Evolutionary conservation across 257 asterid species (phyloP), one percentile per base, ranked within the genome.

Genomic region (Handroanthus guayacan): DNA sequence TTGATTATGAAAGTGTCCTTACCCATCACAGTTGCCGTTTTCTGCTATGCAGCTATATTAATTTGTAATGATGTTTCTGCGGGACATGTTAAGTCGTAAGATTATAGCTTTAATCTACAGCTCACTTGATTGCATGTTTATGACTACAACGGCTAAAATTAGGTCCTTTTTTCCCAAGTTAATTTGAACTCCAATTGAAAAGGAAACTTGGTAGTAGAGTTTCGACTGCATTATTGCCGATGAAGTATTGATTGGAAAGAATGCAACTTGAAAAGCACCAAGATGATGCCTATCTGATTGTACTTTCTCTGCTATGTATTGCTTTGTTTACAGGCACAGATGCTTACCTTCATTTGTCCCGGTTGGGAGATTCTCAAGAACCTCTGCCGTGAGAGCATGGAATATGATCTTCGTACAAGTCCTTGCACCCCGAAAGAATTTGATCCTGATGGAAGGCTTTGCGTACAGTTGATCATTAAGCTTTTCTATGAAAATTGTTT

Each of bases 341-440:
- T 83, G 91, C 91, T 14, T 87, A 85, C 60, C 89, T 87, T 70
- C 91, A 87, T 77, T 71, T 87, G 82, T 87, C 89, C 7, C 84
- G 91, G 67, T 71, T 87, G 84, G 91, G 91, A 57, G 91, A 87
- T 80, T 84, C 89, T 6, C 85, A 85, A 69, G 91, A 87, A 69
- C 89, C 89, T 55, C 81, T 87, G 10, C 89, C 91, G 31, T 87
- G 85, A 86, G 25, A 66, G 62, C 6, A 45, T 8, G 17, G 48
- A n/a, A 65, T 47, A 37, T 7, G 58, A 45, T 12, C 12, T 34
- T 71, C 31, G 58, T 57, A 38, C 51, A 7, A 61, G 47, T 74
- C 10, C 41, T 74, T 10, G 50, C 31, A 47, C 37, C 2, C 10
- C 5, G 7, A 12, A 55, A 71, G 56, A 55, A 56, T 55, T 56